phyloP scores from a whole-genome alignment of 1,139 yeast genomes.

The Candida sanyaensis region DNA sequence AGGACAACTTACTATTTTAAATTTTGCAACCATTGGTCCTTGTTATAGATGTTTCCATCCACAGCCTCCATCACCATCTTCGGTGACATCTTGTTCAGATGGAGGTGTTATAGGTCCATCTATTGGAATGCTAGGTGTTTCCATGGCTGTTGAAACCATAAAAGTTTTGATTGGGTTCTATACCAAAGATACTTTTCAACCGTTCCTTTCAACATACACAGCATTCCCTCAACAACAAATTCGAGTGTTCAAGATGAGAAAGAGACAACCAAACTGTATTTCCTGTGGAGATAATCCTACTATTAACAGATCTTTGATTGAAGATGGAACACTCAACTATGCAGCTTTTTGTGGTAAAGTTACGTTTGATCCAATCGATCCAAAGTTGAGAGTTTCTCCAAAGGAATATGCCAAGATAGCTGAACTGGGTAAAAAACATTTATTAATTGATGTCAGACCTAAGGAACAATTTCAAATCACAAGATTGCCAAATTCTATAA shows the following conservation, averaged over 20 bases:
- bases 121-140: slow-evolving; percentile 84
- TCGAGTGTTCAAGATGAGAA: slow-evolving; percentile 79
- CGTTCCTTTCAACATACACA: slow-evolving; percentile 69
- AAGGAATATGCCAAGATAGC: slow-evolving; percentile 32
- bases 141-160: slow-evolving; percentile 88
- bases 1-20: slow-evolving; percentile 82
- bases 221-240: slow-evolving; percentile 75
- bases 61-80: slow-evolving; percentile 80
- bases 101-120: slow-evolving; percentile 97
- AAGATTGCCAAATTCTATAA: slow-evolving; percentile 58
- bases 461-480: slow-evolving; percentile 72
- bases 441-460: slow-evolving; percentile 80
- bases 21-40: slow-evolving; percentile 72
- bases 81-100: slow-evolving; percentile 85
- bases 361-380: slow-evolving; percentile 39
- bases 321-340: slow-evolving; percentile 56
- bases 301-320: slow-evolving; percentile 50
- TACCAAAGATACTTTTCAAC: slow-evolving; percentile 53
- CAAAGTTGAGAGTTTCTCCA: slow-evolving; percentile 49
- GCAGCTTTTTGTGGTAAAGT: slow-evolving; percentile 69
- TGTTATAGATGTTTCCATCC: slow-evolving; percentile 96
- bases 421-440: slow-evolving; percentile 13
- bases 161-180: slow-evolving; percentile 68
- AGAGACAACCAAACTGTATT: slow-evolving; percentile 57
- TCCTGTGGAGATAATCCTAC: slow-evolving; percentile 61